Evolutionary conservation across 148 eudicot genomes (phyloP), one percentile per base, ranked within the genome.

Genomic region (Camellia lanceoleosa): DNA sequence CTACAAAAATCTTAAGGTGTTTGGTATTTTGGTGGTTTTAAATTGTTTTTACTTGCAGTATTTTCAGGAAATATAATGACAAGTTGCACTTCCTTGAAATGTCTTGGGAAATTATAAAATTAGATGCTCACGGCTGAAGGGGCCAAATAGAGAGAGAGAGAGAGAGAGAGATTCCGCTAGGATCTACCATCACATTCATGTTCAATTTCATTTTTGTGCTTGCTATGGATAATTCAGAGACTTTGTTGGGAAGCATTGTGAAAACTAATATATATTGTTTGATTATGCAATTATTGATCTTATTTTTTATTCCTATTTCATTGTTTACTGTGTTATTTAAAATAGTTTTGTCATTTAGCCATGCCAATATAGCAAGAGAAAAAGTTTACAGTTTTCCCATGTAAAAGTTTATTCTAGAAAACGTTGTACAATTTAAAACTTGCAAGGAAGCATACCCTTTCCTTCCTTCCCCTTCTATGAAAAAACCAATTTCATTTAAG

Each of bases 381-480:
- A 41, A 20, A 12, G 9, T 11, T 44, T 70, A 10, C 5, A 3
- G 4, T 9, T 14, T 43, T 70, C 55, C 30, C 55, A 70, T 5
- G 23, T 16, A 44, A 7, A 44, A 18, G 14, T 46, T 70, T 44
- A 42, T 7, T 15, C 20, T 7, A 2, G 68, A 70, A 13, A 71
- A 71, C 10, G 49, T 44, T 69, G 15, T 69, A 69, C 73, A 68
- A 68, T 42, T 3, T 10, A 3, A 68, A 68, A 42, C 16, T 68
- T 49, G 10, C 14, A 51, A 60, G 13, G 52, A 64, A 67, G 3
- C 67, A 80, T 59, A 30, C 67, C 66, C 13, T 42, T 44, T 30
- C 66, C n/a, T 42, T 44, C 38, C 59, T 46, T 80, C 80, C 82
- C 65, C 18, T 20, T 65, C 43, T 65, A 30, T 14, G 43, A 62